Percentiles rank a stretch among this genome's conserved stretches.
Evolutionary conservation across 2,329 filamentous ascomycete genomes (phyloP).

Genomic region (Cladobotryum protrusum): DNA sequence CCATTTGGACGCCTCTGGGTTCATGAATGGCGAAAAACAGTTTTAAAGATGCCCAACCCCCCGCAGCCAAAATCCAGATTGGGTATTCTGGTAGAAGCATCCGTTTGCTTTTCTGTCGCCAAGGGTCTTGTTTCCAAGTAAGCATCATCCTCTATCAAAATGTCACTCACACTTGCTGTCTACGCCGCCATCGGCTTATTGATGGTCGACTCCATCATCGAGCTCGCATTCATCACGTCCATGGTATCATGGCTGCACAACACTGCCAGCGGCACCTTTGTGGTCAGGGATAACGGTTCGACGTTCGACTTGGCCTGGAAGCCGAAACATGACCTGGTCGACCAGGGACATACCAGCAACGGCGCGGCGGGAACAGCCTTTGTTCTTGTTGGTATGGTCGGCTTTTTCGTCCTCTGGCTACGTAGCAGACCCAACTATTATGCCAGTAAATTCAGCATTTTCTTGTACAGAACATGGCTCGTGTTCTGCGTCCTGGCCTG

Average conservation of each 20-base stretch:
- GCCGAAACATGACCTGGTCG: constrained; percentile 19
- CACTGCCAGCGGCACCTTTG: constrained; percentile 19
- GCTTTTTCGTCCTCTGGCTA: constrained; percentile 18
- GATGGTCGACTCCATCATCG: constrained; percentile 22
- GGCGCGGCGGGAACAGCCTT: constrained; percentile 24
- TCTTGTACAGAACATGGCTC: constrained; percentile 19
- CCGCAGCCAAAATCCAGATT: too few species aligned
- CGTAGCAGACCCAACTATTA: constrained; percentile 12
- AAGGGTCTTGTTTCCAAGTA: too few species aligned
- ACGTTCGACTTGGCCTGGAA: constrained; percentile 14
- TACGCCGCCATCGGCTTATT: constrained; percentile 19
- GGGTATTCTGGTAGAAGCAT: too few species aligned
- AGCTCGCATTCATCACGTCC: constrained; percentile 21
- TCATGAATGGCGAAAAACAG: too few species aligned
- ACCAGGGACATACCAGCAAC: constrained; percentile 24
- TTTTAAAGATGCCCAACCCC: too few species aligned
- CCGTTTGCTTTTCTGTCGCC: too few species aligned
- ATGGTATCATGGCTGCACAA: constrained; percentile 23
- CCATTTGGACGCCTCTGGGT: too few species aligned
- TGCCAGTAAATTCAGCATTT: constrained; percentile 11
- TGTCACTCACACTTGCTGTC: constrained; percentile 9
- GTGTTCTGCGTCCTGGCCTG: constrained; percentile 18
- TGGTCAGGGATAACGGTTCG: constrained; percentile 12
- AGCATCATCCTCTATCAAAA: neutral
- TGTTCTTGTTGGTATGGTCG: constrained; percentile 20